phyloP scores from a whole-genome alignment of 2,329 filamentous ascomycete species.

The Fusarium multiceps region DNA sequence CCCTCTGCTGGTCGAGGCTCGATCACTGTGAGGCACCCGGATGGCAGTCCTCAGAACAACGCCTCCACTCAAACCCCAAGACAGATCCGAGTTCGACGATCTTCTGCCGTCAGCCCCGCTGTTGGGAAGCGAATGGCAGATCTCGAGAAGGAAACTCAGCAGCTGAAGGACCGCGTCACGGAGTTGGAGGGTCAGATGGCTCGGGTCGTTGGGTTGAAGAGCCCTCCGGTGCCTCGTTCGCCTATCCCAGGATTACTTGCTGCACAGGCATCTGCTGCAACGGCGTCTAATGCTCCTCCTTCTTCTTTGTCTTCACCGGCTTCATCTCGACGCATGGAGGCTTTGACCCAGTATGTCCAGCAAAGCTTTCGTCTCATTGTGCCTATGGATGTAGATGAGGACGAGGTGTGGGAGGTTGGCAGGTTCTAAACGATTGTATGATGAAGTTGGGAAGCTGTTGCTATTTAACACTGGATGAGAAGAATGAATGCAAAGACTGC shows the following conservation, averaged over 20 bases:
- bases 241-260: not conserved
- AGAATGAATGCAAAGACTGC: not conserved
- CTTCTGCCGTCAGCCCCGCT: rapidly evolving
- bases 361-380: constrained; percentile 7
- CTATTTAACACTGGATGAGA: not conserved
- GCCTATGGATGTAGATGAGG: not conserved
- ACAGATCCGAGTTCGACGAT: not conserved
- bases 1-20: constrained; percentile 31
- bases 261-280: not conserved
- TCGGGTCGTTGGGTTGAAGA: not conserved
- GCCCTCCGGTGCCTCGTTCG: not conserved
- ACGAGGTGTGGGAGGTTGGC: not conserved
- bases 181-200: constrained; percentile 26
- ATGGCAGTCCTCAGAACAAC: not conserved
- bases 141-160: constrained; percentile 4
- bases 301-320: not conserved
- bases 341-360: constrained; percentile 3
- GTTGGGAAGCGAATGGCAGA: constrained; percentile 14
- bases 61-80: not conserved
- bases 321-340: not conserved
- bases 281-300: not conserved
- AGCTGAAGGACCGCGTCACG: constrained; percentile 26
- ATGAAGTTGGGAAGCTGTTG: not conserved
- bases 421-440: not conserved
- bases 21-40: not conserved